Conservation (phyloP, 257 asterid genomes). For the Plectranthus barbatus region DNA sequence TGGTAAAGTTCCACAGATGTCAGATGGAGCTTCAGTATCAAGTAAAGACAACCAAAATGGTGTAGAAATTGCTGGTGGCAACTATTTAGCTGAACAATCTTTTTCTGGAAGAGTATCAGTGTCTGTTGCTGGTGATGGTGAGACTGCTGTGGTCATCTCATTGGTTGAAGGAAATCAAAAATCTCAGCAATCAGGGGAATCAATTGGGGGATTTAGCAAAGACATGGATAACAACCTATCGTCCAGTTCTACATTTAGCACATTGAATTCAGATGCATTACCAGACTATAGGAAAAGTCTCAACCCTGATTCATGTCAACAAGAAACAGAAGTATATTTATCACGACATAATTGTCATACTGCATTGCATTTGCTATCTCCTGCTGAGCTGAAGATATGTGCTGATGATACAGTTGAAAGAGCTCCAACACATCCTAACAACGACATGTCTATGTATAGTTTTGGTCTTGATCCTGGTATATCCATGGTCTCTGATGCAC, state of each 20-base stretch:
- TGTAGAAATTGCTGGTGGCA: slow-evolving; percentile 26
- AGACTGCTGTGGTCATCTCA: slow-evolving; percentile 77
- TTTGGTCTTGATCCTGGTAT: slow-evolving; percentile 37
- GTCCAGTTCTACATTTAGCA: slow-evolving; percentile 25
- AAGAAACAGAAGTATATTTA: slow-evolving; percentile 29
- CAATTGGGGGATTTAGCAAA: slow-evolving; percentile 19
- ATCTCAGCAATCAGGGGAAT: slow-evolving; percentile 33
- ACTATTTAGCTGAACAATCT: slow-evolving; percentile 36
- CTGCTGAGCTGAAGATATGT: slow-evolving; percentile 25
- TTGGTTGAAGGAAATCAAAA: slow-evolving; percentile 43
- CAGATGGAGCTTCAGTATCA: slow-evolving; percentile 22
- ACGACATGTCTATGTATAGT: slow-evolving; percentile 32
- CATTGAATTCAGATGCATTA: slow-evolving; percentile 23
- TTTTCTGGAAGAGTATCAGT: slow-evolving; percentile 70
- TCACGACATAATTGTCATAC: slow-evolving; percentile 22
- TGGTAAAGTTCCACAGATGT: slow-evolving; percentile 27
- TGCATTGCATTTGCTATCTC: slow-evolving; percentile 20
- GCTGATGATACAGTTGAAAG: slow-evolving; percentile 23
- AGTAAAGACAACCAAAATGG: slow-evolving; percentile 28
- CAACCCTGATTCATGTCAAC: slow-evolving; percentile 24
- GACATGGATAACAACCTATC: slow-evolving; percentile 21
- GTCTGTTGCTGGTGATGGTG: slow-evolving; percentile 83
- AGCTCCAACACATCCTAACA: slow-evolving; percentile 17
- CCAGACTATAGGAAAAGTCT: slow-evolving; percentile 14
- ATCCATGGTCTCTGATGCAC: slow-evolving; percentile 24